phyloP scores from a whole-genome alignment of 169 alveolate species.

The Eimeria sp. region DNA sequence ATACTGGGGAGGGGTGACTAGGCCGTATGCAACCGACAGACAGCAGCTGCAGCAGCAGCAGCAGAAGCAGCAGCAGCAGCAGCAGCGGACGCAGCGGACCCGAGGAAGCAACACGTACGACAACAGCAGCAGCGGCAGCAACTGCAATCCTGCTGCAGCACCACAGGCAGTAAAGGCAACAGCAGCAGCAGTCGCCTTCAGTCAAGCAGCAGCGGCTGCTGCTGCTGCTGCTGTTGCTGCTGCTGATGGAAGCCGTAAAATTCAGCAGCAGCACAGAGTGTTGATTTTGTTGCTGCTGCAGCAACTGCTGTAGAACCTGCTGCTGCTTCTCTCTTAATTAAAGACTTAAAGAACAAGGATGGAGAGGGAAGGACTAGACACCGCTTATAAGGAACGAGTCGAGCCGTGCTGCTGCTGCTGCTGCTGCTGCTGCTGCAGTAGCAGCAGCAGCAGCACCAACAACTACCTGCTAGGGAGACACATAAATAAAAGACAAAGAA shows the following conservation, averaged over 20 bases:
- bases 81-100: too few relatives aligned
- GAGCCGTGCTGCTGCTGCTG: neutral
- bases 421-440: neutral
- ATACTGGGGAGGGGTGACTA: too few relatives aligned
- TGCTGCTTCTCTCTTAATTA: too few relatives aligned
- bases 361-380: too few relatives aligned
- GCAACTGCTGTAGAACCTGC: too few relatives aligned
- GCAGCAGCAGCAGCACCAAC: constrained; percentile 37
- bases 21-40: too few relatives aligned
- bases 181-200: constrained; percentile 10
- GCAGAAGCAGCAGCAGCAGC: too few relatives aligned
- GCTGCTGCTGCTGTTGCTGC: neutral
- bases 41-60: too few relatives aligned
- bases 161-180: neutral
- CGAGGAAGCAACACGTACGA: neutral
- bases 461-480: too few relatives aligned
- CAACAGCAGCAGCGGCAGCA: constrained; percentile 20
- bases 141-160: neutral
- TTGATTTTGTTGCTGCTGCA: neutral
- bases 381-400: too few relatives aligned
- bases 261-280: neutral
- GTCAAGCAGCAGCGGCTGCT: constrained; percentile 10
- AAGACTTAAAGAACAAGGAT: too few relatives aligned
- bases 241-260: neutral
- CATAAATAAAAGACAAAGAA: too few relatives aligned